Evolutionary conservation across 2,329 filamentous ascomycete species (phyloP).

Genomic region (Berkeleyomyces rouxiae): DNA sequence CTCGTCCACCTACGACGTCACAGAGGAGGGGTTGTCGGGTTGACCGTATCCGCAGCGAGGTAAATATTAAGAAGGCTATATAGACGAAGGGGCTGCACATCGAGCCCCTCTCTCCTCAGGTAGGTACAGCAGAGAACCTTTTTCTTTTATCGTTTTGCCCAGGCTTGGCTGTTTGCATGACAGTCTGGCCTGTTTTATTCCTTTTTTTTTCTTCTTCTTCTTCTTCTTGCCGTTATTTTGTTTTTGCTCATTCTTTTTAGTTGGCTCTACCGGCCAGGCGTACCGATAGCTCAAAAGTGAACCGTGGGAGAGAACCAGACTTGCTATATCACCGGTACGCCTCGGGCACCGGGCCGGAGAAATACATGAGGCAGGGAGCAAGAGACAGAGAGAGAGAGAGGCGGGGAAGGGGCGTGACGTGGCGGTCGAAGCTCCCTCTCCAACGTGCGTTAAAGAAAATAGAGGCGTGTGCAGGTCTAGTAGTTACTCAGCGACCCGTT

Average conservation of each 20-base stretch:
- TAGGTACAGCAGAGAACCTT: background rate
- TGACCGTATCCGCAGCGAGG: background rate
- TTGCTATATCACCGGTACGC: too few relatives aligned
- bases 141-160: background rate
- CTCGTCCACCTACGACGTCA: background rate
- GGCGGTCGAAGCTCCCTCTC: background rate
- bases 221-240: too few relatives aligned
- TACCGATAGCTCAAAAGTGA: too few relatives aligned
- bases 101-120: background rate
- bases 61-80: conserved; percentile 5
- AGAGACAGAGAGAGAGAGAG: background rate
- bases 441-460: background rate
- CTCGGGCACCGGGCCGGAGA: too few relatives aligned
- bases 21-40: background rate
- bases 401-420: background rate
- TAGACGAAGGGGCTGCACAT: conserved; percentile 1
- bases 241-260: too few relatives aligned
- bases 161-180: background rate
- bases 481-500: background rate
- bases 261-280: too few relatives aligned
- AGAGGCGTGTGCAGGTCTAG: background rate
- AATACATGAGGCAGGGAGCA: too few relatives aligned
- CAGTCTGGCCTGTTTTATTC: background rate
- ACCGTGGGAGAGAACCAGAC: too few relatives aligned
- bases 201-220: too few relatives aligned